Conservation (phyloP, 2,329 filamentous ascomycete genomes). For the Colletotrichum scovillei region DNA sequence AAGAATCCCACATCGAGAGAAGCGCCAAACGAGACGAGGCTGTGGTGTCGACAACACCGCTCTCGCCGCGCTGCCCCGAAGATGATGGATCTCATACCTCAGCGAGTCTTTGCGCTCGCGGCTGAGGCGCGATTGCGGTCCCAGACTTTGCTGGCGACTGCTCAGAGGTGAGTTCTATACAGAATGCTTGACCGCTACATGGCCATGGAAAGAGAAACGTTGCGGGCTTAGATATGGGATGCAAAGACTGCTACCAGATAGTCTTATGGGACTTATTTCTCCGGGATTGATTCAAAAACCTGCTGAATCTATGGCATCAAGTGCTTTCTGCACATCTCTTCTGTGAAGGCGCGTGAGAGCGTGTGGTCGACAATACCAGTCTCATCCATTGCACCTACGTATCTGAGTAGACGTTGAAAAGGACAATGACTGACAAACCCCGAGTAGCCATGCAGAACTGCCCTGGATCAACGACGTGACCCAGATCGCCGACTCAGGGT, state of each 20-base stretch:
- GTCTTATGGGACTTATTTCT: neutral
- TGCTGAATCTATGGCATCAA: neutral
- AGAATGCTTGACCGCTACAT: neutral
- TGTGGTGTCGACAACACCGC: neutral
- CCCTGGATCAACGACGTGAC: constrained; percentile 53
- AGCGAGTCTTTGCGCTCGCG: constrained; percentile 26
- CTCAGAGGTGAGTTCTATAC: constrained; percentile 16
- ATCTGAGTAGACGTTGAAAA: neutral
- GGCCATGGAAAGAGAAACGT: neutral
- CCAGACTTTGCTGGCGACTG: constrained; percentile 1
- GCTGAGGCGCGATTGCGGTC: constrained; percentile 5
- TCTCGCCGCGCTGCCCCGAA: neutral
- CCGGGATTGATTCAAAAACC: neutral
- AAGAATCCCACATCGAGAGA: neutral
- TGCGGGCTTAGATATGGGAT: neutral
- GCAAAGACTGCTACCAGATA: neutral
- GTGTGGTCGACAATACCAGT: neutral
- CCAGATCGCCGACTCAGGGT: constrained; percentile 53
- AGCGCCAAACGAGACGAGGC: neutral
- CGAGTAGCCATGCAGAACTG: constrained; percentile 11
- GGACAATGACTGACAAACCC: constrained; percentile 8
- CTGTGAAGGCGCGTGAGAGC: neutral
- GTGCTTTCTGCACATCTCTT: neutral
- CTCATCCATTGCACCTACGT: neutral
- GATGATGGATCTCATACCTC: constrained; percentile 18